Evolutionary conservation across 1,139 yeast genomes (phyloP).

Genomic region (Neolecta irregularis): DNA sequence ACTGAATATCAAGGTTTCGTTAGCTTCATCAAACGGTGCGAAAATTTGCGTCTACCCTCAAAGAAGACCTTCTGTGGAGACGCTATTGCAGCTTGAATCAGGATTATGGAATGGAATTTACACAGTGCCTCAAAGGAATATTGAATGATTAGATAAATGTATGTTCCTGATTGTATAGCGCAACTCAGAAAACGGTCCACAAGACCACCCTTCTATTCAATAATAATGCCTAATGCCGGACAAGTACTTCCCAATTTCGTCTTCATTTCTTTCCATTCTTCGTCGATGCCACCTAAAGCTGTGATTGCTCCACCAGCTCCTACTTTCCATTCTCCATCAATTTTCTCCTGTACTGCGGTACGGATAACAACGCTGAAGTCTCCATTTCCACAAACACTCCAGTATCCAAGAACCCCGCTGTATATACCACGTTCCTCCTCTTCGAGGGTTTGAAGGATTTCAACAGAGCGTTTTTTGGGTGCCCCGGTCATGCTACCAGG

Average conservation of each 20-base stretch:
- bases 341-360: slow-evolving; percentile 39
- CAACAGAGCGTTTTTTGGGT: slow-evolving; percentile 86
- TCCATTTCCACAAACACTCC: slow-evolving; percentile 69
- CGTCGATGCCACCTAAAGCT: slow-evolving; percentile 60
- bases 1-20: no score
- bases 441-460: slow-evolving; percentile 47
- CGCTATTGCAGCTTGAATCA: no score
- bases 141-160: slow-evolving; percentile 3
- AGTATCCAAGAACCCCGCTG: slow-evolving; percentile 90
- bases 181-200: background rate
- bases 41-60: no score
- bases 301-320: slow-evolving; percentile 99
- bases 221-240: slow-evolving; percentile 36
- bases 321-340: slow-evolving; percentile 45
- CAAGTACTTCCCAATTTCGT: slow-evolving; percentile 66
- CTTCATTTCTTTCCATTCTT: slow-evolving; percentile 88
- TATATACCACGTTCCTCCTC: slow-evolving; percentile 62
- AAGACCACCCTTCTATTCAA: background rate
- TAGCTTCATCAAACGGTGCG: no score
- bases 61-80: no score
- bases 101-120: no score
- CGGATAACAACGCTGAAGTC: slow-evolving; percentile 96
- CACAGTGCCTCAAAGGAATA: no score
- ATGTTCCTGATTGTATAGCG: slow-evolving; percentile 1
- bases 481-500: slow-evolving; percentile 99